Percentiles rank a stretch among this genome's conserved stretches.
phyloP scores from a whole-genome alignment of 2,329 filamentous ascomycete species.

The Aureobasidium sp. region DNA sequence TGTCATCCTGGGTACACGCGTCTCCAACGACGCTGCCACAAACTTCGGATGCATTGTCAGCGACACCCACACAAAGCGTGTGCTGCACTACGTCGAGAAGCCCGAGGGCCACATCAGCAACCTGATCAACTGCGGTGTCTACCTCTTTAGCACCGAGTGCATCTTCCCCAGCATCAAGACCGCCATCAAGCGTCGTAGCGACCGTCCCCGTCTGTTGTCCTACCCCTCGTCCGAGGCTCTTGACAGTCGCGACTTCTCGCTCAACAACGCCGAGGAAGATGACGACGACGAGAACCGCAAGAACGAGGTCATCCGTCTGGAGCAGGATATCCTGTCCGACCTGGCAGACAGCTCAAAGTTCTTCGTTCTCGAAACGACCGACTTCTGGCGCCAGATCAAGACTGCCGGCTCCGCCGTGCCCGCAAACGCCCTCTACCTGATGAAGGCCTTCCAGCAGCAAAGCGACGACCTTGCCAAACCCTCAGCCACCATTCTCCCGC shows the following conservation, averaged over 20 bases:
- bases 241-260: slow-evolving; percentile 49
- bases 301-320: slow-evolving; percentile 83
- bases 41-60: slow-evolving; percentile 99
- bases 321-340: slow-evolving; percentile 94
- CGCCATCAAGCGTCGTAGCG: slow-evolving; percentile 90
- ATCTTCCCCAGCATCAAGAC: slow-evolving; percentile 94
- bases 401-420: slow-evolving; percentile 95
- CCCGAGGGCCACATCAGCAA: slow-evolving; percentile 96
- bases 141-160: slow-evolving; percentile 90
- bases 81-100: slow-evolving; percentile 98
- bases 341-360: slow-evolving; percentile 96
- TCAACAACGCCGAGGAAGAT: slow-evolving; percentile 50
- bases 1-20: slow-evolving; percentile 87
- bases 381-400: slow-evolving; percentile 99
- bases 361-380: slow-evolving; percentile 96
- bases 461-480: slow-evolving; percentile 76
- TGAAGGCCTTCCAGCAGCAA: slow-evolving; percentile 80
- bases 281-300: slow-evolving; percentile 69
- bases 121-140: slow-evolving; percentile 98
- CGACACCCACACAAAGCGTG: slow-evolving; percentile 85
- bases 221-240: slow-evolving; percentile 95
- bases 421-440: slow-evolving; percentile 91
- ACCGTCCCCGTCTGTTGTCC: slow-evolving; percentile 83
- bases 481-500: slow-evolving; percentile 79
- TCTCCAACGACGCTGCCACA: slow-evolving; percentile 81